Evolutionary conservation across 1,139 yeast genomes (phyloP), one percentile per base, ranked within the genome.

Genomic region (Suhomyces yuchorum): DNA sequence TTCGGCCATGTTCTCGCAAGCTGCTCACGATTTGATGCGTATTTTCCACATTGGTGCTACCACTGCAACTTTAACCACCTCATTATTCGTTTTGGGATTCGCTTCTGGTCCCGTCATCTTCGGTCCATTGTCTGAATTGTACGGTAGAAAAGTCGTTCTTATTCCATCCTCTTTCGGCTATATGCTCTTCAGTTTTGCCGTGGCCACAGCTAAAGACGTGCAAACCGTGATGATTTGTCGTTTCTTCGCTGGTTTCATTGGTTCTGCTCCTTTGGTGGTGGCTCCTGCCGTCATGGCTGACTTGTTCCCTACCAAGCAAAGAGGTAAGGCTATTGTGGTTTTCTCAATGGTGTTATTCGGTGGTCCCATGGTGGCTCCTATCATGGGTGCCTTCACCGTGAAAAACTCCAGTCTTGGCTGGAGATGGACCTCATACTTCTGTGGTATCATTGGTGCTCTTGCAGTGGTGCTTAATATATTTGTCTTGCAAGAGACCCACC

Each of bases 241-340:
- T 51, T 88, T 87, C 64, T 85, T 88, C 61, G 82, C 83, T 32
- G 96, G 96, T 36, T 75, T 83, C 55, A 66, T 84, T 47, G 96
- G 95, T 51, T 88, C 93, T 15, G 88, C 93, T 8, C 87, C 95
- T 0, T 65, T 89, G 61, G 93, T 87, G 17, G 88, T 87, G 35
- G 91, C 87, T 8, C 96, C 95, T 20, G 96, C 95, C 26, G 79
- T 87, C 0, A 83, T 87, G 73, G 85, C 93, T 4, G 96, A 89
- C 62, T 73, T 87, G 71, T 87, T 81, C 61, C 77, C 77, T 52
- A 80, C 83, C 49, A 64, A 64, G 23, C 57, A 73, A 12, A 78
- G 96, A 64, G 96, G 96, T 55, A 78, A 75, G 33, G 90, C 91
- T 8, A 70, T 87, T 57, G 74, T 82, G n/a, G 52, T 83, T 20